Evolutionary conservation across 345 rosid genomes (phyloP).

Genomic region (Sisymbrium irio): DNA sequence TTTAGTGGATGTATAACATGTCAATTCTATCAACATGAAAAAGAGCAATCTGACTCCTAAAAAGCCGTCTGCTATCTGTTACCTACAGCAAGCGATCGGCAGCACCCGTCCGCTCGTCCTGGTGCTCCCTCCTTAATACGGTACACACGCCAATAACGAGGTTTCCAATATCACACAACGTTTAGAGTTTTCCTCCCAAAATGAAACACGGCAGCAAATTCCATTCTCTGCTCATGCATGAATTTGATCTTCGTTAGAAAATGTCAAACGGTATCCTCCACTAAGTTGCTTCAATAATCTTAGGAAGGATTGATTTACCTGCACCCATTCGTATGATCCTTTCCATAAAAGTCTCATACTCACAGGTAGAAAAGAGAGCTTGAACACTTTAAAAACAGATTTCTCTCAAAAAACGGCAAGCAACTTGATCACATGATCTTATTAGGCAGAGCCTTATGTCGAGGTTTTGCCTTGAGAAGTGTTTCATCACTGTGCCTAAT

Average conservation of each 20-base stretch:
- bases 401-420: slow-evolving; percentile 11
- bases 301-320: slow-evolving; percentile 38
- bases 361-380: slow-evolving; percentile 15
- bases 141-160: slow-evolving; percentile 33
- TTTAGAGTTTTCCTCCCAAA: slow-evolving; percentile 19
- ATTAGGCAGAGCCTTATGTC: slow-evolving; percentile 47
- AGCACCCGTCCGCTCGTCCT: slow-evolving; percentile 45
- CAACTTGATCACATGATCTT: slow-evolving; percentile 28
- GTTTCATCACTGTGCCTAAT: slow-evolving; percentile 88
- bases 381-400: slow-evolving; percentile 1
- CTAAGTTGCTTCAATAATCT: background rate
- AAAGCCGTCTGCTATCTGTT: slow-evolving; percentile 28
- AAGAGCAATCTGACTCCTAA: slow-evolving; percentile 40
- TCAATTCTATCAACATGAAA: slow-evolving; percentile 30
- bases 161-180: slow-evolving; percentile 34
- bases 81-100: slow-evolving; percentile 29
- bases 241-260: background rate
- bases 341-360: slow-evolving; percentile 26
- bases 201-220: slow-evolving; percentile 20
- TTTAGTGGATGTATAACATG: slow-evolving; percentile 26
- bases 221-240: slow-evolving; percentile 39
- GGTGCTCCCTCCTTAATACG: slow-evolving; percentile 47
- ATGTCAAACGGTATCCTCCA: background rate
- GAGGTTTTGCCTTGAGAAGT: slow-evolving; percentile 64
- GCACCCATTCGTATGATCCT: slow-evolving; percentile 29